Evolutionary conservation across 116 monocot genomes (phyloP), one percentile per base, ranked within the genome.

Genomic region (Iris pallida): DNA sequence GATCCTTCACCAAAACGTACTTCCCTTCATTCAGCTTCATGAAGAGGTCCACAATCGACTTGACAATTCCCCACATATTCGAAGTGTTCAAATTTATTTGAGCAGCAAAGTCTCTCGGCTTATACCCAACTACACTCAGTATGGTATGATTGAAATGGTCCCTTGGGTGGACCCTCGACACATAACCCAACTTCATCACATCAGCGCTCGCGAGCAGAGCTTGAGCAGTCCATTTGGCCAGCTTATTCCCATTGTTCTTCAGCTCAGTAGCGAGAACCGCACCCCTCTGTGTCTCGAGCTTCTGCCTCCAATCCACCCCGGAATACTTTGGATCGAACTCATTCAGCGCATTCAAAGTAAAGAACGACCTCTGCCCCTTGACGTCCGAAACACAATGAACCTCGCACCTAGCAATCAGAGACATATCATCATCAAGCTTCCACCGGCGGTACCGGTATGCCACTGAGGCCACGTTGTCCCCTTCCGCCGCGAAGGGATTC

Each of bases 21-120:
- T 97, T 97, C 17, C 96, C 97, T 68, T 95, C 95, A 9, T 69
- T 75, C 6, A 95, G 82, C 76, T 91, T 95, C 95, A 95, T 95
- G 75, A 82, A 91, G 14, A 95, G 59, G 64, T 95, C 95, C 30
- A 95, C 95, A 57, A 95, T 86, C 0, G 95, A 91, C 74, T 95
- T 95, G 0, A 95, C 91, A 54, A 95, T 95, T 0, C 95, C 95
- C 95, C 95, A 95, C 95, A 95, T 95, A 40, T 95, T 95, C 0
- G 84, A 41, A 6, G 95, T 88, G 52, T 91, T 97, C 40, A 97
- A 80, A 63, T 97, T 97, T 64, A 97, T 97, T 69, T 97, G 97
- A 4, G 85, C 83, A 14, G 97, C 92, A 72, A 97, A 97, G 30
- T 97, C 97, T 48, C 73, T 87, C 0, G 97, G 97, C 74, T 97